Evolutionary conservation across 495 filamentous ascomycete species (phyloP).

Genomic region (Oleoguttula mirabilis): DNA sequence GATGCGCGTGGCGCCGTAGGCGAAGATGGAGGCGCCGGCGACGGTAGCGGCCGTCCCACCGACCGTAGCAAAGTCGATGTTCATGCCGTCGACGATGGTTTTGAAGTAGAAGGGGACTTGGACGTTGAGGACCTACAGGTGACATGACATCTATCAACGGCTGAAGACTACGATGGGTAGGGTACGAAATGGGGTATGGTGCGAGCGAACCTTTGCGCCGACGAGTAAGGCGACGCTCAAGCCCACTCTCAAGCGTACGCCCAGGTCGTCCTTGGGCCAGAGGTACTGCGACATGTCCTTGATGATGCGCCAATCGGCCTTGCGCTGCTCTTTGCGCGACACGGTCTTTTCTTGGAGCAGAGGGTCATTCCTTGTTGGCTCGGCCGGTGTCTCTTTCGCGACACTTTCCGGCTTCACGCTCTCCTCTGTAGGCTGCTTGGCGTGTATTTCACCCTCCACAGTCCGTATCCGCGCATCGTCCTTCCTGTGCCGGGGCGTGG

Average conservation of each 20-base stretch:
- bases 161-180: too few species aligned
- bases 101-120: conserved; percentile 99
- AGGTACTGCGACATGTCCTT: conserved; percentile 92
- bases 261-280: conserved; percentile 86
- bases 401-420: conserved; percentile 20
- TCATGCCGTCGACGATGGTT: conserved; percentile 92
- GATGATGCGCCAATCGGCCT: conserved; percentile 97
- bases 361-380: conserved; percentile 32
- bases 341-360: conserved; percentile 44
- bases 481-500: conserved; percentile 29
- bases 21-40: conserved; percentile 83
- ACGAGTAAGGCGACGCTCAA: conserved; percentile 69
- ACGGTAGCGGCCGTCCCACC: conserved; percentile 80
- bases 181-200: neutral
- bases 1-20: conserved; percentile 78
- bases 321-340: conserved; percentile 73
- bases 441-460: conserved; percentile 12
- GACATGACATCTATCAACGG: conserved; percentile 21
- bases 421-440: conserved; percentile 15
- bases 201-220: conserved; percentile 67
- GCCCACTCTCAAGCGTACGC: conserved; percentile 72
- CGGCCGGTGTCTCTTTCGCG: conserved; percentile 24
- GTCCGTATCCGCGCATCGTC: conserved; percentile 25
- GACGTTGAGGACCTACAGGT: conserved; percentile 77
- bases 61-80: conserved; percentile 71